Conservation (phyloP, 2,329 filamentous ascomycete genomes). For the Mollisiaceae sp. region DNA sequence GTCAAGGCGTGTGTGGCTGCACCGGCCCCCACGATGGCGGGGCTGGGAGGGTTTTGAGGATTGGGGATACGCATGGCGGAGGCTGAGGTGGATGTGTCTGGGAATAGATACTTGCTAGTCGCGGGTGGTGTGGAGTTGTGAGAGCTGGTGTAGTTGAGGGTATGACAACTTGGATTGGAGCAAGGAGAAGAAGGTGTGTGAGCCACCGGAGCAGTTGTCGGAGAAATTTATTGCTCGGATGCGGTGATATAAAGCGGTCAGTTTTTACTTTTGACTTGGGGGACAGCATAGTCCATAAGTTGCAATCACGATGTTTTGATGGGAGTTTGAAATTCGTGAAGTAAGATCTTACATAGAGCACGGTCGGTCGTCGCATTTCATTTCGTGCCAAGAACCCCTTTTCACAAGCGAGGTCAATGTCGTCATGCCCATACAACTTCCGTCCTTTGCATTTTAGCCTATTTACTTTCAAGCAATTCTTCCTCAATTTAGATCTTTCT, state of each 20-base stretch:
- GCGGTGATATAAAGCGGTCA: too few species aligned
- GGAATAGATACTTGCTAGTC: too few species aligned
- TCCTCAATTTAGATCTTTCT: not conserved
- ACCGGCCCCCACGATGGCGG: not conserved
- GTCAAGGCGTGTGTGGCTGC: not conserved
- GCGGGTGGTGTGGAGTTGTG: too few species aligned
- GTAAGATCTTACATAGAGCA: too few species aligned
- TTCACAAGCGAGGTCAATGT: not conserved
- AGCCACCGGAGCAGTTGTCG: not conserved
- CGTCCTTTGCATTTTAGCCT: not conserved
- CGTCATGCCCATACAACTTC: not conserved
- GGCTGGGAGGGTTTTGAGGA: not conserved
- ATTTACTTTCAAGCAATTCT: not conserved
- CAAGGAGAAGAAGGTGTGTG: not conserved
- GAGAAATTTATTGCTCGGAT: too few species aligned
- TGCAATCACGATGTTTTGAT: too few species aligned
- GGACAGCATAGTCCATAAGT: too few species aligned
- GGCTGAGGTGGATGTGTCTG: too few species aligned
- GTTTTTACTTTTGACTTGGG: too few species aligned
- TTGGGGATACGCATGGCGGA: not conserved
- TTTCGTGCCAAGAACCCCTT: not conserved
- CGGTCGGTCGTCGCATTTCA: not conserved
- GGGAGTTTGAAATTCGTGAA: too few species aligned
- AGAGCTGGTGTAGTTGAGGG: too few species aligned
- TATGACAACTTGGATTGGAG: too few species aligned